phyloP scores from a whole-genome alignment of 768 basidiomycete genomes.

The Pulveroboletus sp. region DNA sequence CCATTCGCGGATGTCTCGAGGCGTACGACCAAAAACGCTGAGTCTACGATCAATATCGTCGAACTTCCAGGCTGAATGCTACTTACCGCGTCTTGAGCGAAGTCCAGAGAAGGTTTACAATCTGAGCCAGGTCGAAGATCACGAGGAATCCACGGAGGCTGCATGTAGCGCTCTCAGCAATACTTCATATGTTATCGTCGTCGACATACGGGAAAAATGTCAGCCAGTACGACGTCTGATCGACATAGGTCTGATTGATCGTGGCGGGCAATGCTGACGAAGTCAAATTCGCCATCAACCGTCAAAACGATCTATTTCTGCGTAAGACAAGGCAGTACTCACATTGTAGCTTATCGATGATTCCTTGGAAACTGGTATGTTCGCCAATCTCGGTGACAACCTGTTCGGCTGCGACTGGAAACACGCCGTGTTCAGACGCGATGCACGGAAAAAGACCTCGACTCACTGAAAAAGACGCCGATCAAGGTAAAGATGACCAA shows the following conservation, averaged over 20 bases:
- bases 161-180: conserved; percentile 7
- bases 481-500: conserved; percentile 92
- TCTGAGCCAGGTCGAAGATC: conserved; percentile 93
- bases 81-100: conserved; percentile 80
- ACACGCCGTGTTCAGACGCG: not conserved
- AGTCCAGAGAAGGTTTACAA: conserved; percentile 83
- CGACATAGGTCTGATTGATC: conserved; percentile 86
- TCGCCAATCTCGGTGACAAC: conserved; percentile 47
- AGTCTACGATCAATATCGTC: not conserved
- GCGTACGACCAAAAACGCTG: conserved; percentile 82
- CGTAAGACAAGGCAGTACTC: conserved; percentile 10
- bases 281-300: not conserved
- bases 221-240: conserved; percentile 89
- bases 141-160: conserved; percentile 92
- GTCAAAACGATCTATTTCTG: not conserved
- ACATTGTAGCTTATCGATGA: conserved; percentile 47
- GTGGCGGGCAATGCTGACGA: conserved; percentile 63
- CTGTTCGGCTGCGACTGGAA: conserved; percentile 33
- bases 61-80: not conserved
- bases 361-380: conserved; percentile 42
- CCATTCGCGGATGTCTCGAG: conserved; percentile 86
- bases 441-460: not conserved
- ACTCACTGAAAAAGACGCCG: conserved; percentile 81
- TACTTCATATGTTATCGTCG: not conserved
- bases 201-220: conserved; percentile 85